These are phyloP conservation scores for Hanseniaspora hatyaiensis DNA, from an alignment of 805 yeast genomes.

Conservation along the genomic window DNA sequence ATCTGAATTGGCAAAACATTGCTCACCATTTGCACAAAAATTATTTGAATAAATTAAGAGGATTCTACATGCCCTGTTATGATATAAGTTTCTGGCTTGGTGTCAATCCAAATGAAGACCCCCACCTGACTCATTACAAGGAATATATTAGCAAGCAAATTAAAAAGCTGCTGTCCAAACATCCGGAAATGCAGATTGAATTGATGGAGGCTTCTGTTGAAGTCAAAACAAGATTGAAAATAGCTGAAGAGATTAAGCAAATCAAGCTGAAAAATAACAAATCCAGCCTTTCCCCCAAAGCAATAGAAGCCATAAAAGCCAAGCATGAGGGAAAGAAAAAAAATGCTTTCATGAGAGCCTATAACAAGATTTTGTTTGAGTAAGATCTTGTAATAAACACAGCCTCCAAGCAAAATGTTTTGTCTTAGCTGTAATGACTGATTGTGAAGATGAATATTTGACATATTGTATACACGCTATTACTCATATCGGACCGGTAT, in stretches of 20 bases:
- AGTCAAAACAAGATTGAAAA: slow-evolving; percentile 8
- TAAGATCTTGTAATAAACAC: background rate
- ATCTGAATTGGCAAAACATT: slow-evolving; percentile 12
- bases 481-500: no score
- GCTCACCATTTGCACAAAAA: slow-evolving; percentile 10
- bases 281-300: background rate
- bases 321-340: background rate
- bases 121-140: background rate
- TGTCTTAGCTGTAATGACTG: no score
- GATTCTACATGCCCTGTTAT: slow-evolving; percentile 4
- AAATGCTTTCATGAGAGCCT: slow-evolving; percentile 5
- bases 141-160: background rate
- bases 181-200: slow-evolving; percentile 13
- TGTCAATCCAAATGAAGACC: slow-evolving; percentile 2
- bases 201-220: slow-evolving; percentile 8
- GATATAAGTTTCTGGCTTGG: slow-evolving; percentile 14
- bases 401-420: no score
- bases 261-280: background rate
- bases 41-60: background rate
- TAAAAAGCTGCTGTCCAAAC: background rate
- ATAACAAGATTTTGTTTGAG: slow-evolving; percentile 7
- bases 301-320: background rate
- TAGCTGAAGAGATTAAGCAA: slow-evolving; percentile 1
- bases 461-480: no score
- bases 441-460: no score